These are phyloP conservation scores for Gossypium ekmanianum DNA, from an alignment of 345 rosid species.

Conservation along the genomic window DNA sequence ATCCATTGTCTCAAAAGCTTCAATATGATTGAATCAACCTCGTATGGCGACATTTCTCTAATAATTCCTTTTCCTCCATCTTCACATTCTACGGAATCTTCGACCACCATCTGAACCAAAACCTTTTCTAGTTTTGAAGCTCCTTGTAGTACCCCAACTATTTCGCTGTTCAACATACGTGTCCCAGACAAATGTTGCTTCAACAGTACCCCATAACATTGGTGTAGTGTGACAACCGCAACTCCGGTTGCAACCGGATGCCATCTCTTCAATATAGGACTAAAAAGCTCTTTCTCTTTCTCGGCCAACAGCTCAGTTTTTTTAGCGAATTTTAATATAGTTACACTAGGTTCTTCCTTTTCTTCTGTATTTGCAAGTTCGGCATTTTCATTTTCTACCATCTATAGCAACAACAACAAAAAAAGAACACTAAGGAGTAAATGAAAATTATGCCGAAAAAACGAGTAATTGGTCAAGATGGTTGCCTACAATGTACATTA, in stretches of 20 bases:
- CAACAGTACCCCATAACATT: conserved; percentile 63
- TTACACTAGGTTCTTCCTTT: conserved; percentile 51
- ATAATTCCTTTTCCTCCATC: conserved; percentile 82
- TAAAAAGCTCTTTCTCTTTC: conserved; percentile 66
- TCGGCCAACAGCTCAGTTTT: conserved; percentile 72
- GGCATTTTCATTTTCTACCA: conserved; percentile 49
- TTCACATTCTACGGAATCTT: conserved; percentile 73
- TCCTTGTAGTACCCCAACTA: conserved; percentile 58
- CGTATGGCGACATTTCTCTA: conserved; percentile 82
- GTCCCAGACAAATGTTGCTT: conserved; percentile 64
- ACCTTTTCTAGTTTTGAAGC: conserved; percentile 85
- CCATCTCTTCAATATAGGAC: conserved; percentile 76
- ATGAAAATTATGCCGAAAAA: neutral
- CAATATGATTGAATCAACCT: conserved; percentile 61
- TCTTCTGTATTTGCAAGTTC: conserved; percentile 27
- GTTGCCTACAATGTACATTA: neutral
- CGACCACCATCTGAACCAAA: conserved; percentile 81
- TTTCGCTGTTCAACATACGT: conserved; percentile 41
- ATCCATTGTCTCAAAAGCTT: conserved; percentile 61
- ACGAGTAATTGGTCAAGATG: neutral
- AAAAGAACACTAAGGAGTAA: neutral
- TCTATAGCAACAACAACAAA: conserved; percentile 28
- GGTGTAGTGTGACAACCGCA: conserved; percentile 67
- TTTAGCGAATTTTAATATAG: conserved; percentile 56
- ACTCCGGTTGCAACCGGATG: conserved; percentile 56